Evolutionary conservation across 1,139 yeast species (phyloP).

Genomic region (Candida freyschussii): DNA sequence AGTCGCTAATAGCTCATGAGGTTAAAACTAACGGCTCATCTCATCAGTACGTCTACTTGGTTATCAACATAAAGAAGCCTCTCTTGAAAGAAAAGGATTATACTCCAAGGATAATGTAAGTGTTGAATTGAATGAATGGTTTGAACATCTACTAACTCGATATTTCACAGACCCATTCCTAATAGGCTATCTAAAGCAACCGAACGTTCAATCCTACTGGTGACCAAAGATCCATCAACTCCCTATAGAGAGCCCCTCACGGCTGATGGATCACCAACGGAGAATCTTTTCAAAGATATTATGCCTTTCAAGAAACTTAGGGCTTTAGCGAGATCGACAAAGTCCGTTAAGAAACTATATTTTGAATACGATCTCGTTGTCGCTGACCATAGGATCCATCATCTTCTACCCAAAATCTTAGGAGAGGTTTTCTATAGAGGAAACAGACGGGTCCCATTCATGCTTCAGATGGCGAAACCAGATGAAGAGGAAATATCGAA

Average conservation of each 20-base stretch:
- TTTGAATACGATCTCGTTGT: conserved; percentile 62
- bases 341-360: conserved; percentile 41
- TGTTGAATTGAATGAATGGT: background rate
- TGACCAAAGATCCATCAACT: conserved; percentile 66
- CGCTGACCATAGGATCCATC: conserved; percentile 61
- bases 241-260: conserved; percentile 40
- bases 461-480: conserved; percentile 60
- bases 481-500: conserved; percentile 30
- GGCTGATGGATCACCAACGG: conserved; percentile 15
- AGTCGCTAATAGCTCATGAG: conserved; percentile 29
- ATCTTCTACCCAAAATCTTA: conserved; percentile 49
- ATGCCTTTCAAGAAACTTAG: conserved; percentile 52
- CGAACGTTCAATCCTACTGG: conserved; percentile 47
- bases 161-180: conserved; percentile 42
- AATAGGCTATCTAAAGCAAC: conserved; percentile 35
- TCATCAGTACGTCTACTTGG: conserved; percentile 36
- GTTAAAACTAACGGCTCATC: conserved; percentile 19
- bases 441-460: conserved; percentile 55
- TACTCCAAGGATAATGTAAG: conserved; percentile 52
- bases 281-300: conserved; percentile 34
- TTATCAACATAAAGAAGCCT: conserved; percentile 49
- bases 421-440: conserved; percentile 56
- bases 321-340: conserved; percentile 35
- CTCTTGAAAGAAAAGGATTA: conserved; percentile 48
- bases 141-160: conserved; percentile 1